Base-by-base conservation (phyloP, 768 basidiomycete genomes). In the Termitomyces sp. region DNA sequence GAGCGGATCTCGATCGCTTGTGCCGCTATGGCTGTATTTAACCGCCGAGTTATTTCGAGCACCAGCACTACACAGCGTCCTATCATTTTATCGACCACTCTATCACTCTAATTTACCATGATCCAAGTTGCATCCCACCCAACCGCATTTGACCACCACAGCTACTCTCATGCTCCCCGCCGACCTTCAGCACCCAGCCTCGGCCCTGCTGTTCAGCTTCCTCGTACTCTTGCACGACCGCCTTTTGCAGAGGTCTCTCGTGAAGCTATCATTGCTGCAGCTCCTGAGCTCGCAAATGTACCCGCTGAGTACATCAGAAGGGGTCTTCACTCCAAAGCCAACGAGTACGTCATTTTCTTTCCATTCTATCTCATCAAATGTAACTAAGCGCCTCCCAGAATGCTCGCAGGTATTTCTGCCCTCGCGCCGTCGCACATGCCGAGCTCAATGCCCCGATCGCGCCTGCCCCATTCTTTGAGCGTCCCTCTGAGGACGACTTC, bases 231-330 rank as follows among this genome's bases (percentile, higher is more conserved):
- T 50, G 74, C 81, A 33, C 82, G 88, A 12, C 89, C 90, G 5
- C 71, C 77, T 2, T 86, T 81, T 62, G 65, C 74, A 40, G 82
- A 85, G 57, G 79, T 89, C 40, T 77, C 83, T 39, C 73, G 77
- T 46, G 83, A 84, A 40, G 81, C 83, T 39, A 74, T 93, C 64
- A 66, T 76, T 2, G 83, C 86, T n/a, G 79, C 82, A 59, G 83
- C 87, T n/a, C 85, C 88, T 57, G 85, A 85, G 55, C 79, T 92
- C 18, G 77, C 72, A 16, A 79, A 79, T 57, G 81, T 89, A 4
- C 87, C 89, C 5, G 70, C 83, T 46, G 85, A 87, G 61, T 92
- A 88, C 67, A 82, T 92, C 57, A 83, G 85, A 52, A 78, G 82
- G 55, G 79, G 82, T 52, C 76, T 93, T n/a, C 69, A 76, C 5